Evolutionary conservation across 2,329 filamentous ascomycete species (phyloP).

Genomic region (Trichoderma afroharzianum): DNA sequence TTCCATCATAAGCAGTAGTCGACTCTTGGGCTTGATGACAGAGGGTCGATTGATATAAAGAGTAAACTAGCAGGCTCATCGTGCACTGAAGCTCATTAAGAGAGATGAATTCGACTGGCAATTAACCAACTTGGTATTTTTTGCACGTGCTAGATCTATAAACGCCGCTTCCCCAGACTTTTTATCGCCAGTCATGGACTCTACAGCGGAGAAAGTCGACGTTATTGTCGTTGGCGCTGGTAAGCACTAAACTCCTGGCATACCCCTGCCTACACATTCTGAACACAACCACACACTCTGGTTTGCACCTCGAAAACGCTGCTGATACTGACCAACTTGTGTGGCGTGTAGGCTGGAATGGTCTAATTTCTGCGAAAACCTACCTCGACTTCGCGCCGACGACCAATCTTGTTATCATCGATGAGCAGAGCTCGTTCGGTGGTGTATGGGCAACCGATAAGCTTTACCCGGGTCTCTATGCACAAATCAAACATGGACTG

Average conservation of each 20-base stretch:
- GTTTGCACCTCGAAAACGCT: not conserved
- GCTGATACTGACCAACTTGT: not conserved
- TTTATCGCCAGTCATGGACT: not conserved
- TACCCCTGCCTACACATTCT: not conserved
- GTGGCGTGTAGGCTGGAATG: not conserved
- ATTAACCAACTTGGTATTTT: not conserved
- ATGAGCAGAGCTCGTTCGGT: constrained; percentile 25
- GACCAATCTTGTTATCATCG: constrained; percentile 26
- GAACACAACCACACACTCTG: not conserved
- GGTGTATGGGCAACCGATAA: constrained; percentile 28
- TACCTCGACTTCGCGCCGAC: constrained; percentile 26
- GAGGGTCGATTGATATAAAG: not conserved
- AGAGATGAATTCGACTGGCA: not conserved
- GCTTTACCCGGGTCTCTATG: constrained; percentile 30
- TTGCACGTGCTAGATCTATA: not conserved
- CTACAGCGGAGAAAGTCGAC: constrained; percentile 11
- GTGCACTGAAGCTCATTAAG: not conserved
- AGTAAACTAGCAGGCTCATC: not conserved
- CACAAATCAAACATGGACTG: constrained; percentile 31
- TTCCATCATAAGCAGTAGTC: not conserved
- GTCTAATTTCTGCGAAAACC: constrained; percentile 27
- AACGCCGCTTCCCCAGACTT: not conserved
- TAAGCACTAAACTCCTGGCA: not conserved
- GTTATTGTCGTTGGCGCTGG: constrained; percentile 19
- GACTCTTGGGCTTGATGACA: not conserved